Percentiles rank a stretch among this genome's conserved stretches.
These are phyloP conservation scores for Sclerotinia subarctica DNA, from an alignment of 2,329 filamentous ascomycete genomes.

Conservation along the genomic window DNA sequence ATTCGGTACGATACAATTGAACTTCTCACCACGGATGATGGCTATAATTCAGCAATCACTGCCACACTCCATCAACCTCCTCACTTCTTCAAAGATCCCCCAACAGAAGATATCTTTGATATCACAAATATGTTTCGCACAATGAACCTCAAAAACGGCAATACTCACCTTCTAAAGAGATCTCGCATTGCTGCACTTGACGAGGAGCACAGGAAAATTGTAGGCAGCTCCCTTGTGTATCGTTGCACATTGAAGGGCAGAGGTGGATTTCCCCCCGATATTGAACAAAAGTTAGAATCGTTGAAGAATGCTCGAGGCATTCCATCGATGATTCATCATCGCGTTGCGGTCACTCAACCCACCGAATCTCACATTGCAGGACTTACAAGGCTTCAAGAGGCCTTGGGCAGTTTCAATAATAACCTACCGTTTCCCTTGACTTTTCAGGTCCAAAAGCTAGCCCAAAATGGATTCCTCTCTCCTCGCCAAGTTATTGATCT, in stretches of 20 bases:
- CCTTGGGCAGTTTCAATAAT: conserved; percentile 29
- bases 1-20: conserved; percentile 31
- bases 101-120: conserved; percentile 17
- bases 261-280: conserved; percentile 29
- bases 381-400: conserved; percentile 27
- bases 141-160: conserved; percentile 9
- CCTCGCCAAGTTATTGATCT: conserved; percentile 51
- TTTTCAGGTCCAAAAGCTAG: conserved; percentile 62
- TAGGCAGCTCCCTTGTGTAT: conserved; percentile 51
- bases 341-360: conserved; percentile 22
- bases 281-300: conserved; percentile 32
- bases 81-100: conserved; percentile 43
- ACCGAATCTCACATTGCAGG: conserved; percentile 23
- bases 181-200: conserved; percentile 39
- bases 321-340: conserved; percentile 35
- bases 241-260: conserved; percentile 38
- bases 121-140: conserved; percentile 12
- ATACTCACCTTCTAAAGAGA: conserved; percentile 27
- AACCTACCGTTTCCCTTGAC: conserved; percentile 52
- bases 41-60: conserved; percentile 42
- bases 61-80: conserved; percentile 53
- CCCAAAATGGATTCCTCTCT: conserved; percentile 59
- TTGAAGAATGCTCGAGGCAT: conserved; percentile 37
- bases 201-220: conserved; percentile 40
- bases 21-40: conserved; percentile 44